Evolutionary conservation across 495 filamentous ascomycete genomes (phyloP).

Genomic region (Terfezia boudieri): DNA sequence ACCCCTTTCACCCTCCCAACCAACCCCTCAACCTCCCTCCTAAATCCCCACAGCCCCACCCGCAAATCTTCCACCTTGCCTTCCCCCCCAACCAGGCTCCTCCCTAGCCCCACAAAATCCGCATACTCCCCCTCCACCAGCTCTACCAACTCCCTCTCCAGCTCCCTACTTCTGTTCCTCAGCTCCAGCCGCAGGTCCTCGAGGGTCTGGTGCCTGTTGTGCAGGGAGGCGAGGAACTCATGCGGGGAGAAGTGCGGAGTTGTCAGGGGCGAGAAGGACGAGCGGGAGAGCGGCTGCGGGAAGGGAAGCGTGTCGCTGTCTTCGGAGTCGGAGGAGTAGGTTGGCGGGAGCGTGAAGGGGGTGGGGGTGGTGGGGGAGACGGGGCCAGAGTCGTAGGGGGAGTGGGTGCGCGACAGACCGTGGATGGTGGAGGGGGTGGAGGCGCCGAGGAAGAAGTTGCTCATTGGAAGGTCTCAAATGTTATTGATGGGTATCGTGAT

Average conservation of each 20-base stretch:
- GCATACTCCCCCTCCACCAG: slow-evolving; percentile 86
- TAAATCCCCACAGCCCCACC: slow-evolving; percentile 66
- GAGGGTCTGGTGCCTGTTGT: slow-evolving; percentile 78
- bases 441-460: not conserved
- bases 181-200: slow-evolving; percentile 81
- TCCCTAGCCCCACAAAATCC: slow-evolving; percentile 66
- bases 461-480: too few relatives aligned
- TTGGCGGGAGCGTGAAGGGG: not conserved
- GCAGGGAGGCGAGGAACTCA: slow-evolving; percentile 59
- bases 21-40: slow-evolving; percentile 46
- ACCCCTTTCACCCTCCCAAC: slow-evolving; percentile 31
- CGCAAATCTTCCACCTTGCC: slow-evolving; percentile 80
- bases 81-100: slow-evolving; percentile 63
- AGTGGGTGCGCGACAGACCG: not conserved
- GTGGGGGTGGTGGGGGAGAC: not conserved
- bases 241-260: slow-evolving; percentile 50
- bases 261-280: slow-evolving; percentile 8
- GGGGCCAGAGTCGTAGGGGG: not conserved
- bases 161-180: slow-evolving; percentile 44
- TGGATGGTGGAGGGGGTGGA: not conserved
- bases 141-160: slow-evolving; percentile 70
- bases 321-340: not conserved
- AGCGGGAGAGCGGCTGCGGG: slow-evolving; percentile 8
- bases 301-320: slow-evolving; percentile 10
- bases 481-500: too few relatives aligned